Evolutionary conservation across 2,329 filamentous ascomycete species (phyloP).

Genomic region (Malbranchea zuffiana): DNA sequence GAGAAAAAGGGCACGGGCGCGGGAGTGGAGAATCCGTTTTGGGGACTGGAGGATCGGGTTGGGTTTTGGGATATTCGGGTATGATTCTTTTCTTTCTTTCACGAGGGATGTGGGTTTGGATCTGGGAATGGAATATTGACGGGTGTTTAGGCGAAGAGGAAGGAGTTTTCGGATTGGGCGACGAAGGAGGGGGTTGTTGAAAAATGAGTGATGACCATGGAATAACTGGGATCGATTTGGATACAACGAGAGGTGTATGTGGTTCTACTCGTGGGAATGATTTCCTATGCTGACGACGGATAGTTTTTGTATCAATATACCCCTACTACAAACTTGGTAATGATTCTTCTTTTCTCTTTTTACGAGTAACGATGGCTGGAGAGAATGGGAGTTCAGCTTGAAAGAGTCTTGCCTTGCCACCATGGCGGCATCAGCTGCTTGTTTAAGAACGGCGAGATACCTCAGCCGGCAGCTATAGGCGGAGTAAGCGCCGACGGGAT

Average conservation of each 20-base stretch:
- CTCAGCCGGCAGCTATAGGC: too few species aligned
- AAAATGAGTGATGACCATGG: constrained; percentile 17
- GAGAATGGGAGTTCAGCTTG: too few species aligned
- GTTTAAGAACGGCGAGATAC: too few species aligned
- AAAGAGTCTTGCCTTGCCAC: too few species aligned
- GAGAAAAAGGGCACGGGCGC: constrained; percentile 56
- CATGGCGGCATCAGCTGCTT: too few species aligned
- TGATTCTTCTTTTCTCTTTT: too few species aligned
- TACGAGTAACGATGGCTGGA: too few species aligned
- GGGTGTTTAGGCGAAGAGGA: constrained; percentile 46
- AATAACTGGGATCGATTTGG: constrained; percentile 3
- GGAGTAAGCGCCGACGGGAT: too few species aligned
- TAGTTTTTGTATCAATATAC: too few species aligned
- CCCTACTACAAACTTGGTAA: too few species aligned
- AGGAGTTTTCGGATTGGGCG: constrained; percentile 69
- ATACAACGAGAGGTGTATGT: not conserved
- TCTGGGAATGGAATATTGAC: constrained; percentile 10
- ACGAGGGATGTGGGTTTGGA: constrained; percentile 2
- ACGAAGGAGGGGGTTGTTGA: constrained; percentile 28
- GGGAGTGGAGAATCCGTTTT: constrained; percentile 70
- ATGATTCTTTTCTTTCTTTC: constrained; percentile 22
- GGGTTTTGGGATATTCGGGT: constrained; percentile 83
- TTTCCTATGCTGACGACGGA: not conserved
- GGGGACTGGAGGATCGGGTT: constrained; percentile 63
- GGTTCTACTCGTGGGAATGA: not conserved